A percentile compares a stretch with the other conserved stretches of the same genome.
Conservation (phyloP, 2,329 filamentous ascomycete genomes). For the Cladophialophora carrionii region DNA sequence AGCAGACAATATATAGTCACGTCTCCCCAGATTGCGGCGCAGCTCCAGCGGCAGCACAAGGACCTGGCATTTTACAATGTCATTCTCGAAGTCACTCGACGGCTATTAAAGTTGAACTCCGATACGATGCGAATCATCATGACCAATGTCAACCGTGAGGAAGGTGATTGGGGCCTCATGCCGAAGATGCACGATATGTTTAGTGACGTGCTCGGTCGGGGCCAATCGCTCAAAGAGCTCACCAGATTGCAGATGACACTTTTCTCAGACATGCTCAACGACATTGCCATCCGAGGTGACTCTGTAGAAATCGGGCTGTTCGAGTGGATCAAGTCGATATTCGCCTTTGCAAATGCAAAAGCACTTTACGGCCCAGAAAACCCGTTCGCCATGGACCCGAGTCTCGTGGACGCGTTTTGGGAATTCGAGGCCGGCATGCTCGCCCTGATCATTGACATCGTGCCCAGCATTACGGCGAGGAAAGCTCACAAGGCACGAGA, state of each 20-base stretch:
- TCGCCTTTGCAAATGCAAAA: slow-evolving; percentile 24
- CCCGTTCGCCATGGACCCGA: slow-evolving; percentile 17
- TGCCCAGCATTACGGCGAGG: slow-evolving; percentile 46
- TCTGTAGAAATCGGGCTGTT: slow-evolving; percentile 5
- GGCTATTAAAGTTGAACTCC: slow-evolving; percentile 4
- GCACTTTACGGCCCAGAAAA: slow-evolving; percentile 27
- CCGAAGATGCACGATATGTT: slow-evolving; percentile 20
- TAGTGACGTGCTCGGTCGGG: slow-evolving; percentile 9
- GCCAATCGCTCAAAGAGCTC: slow-evolving; percentile 16
- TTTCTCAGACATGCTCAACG: slow-evolving; percentile 16
- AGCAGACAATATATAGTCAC: slow-evolving; percentile 19
- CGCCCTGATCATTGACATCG: slow-evolving; percentile 41
- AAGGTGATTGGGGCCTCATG: slow-evolving; percentile 11
- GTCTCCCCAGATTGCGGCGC: slow-evolving; percentile 12
- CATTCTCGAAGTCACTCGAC: slow-evolving; percentile 14
- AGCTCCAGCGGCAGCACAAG: slow-evolving; percentile 20
- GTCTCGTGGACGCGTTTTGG: slow-evolving; percentile 37
- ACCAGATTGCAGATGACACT: slow-evolving; percentile 14
- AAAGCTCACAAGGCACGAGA: slow-evolving; percentile 47
- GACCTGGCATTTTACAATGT: slow-evolving; percentile 19
- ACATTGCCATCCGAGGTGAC: not conserved
- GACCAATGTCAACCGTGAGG: slow-evolving; percentile 16
- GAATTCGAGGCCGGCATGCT: slow-evolving; percentile 47
- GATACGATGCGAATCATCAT: slow-evolving; percentile 17
- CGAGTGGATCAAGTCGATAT: slow-evolving; percentile 21